Conservation (phyloP, 768 basidiomycete species). For the Agaricus sinodeliciosus region DNA sequence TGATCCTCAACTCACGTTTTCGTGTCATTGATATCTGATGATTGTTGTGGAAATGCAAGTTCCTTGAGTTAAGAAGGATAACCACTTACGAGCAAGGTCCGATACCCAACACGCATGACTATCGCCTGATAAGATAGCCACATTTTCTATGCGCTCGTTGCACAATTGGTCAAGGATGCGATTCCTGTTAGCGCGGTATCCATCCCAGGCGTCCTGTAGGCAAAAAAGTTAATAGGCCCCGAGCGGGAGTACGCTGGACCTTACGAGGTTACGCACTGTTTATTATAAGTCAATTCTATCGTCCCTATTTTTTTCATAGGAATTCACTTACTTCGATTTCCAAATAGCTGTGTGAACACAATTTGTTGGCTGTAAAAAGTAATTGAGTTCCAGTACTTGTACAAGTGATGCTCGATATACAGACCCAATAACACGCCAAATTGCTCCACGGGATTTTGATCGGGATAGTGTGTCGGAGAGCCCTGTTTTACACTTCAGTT, state of each 20-base stretch:
- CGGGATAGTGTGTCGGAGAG: conserved; percentile 35
- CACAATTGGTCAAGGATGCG: conserved; percentile 40
- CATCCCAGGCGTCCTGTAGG: conserved; percentile 49
- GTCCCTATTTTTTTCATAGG: background rate
- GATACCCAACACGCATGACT: conserved; percentile 59
- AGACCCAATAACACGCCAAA: conserved; percentile 50
- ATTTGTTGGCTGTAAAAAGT: conserved; percentile 41
- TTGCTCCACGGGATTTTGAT: conserved; percentile 39
- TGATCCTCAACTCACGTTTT: conserved; percentile 25
- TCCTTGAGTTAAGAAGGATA: background rate
- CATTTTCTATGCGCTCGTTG: conserved; percentile 43
- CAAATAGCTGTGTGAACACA: conserved; percentile 44
- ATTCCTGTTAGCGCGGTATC: conserved; percentile 48
- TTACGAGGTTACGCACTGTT: background rate
- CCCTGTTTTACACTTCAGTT: conserved; percentile 25
- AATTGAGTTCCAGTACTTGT: background rate
- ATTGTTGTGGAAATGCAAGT: background rate
- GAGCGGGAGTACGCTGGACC: background rate
- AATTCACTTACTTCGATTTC: background rate
- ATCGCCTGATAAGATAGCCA: conserved; percentile 54
- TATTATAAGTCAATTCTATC: background rate
- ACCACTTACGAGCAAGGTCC: conserved; percentile 37
- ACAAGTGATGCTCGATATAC: background rate
- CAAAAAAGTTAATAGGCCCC: background rate
- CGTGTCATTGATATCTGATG: conserved; percentile 42